Percentiles rank a stretch among this genome's conserved stretches.
Evolutionary conservation across 257 asterid species (phyloP).

Genomic region (Haberlea rhodopensis): DNA sequence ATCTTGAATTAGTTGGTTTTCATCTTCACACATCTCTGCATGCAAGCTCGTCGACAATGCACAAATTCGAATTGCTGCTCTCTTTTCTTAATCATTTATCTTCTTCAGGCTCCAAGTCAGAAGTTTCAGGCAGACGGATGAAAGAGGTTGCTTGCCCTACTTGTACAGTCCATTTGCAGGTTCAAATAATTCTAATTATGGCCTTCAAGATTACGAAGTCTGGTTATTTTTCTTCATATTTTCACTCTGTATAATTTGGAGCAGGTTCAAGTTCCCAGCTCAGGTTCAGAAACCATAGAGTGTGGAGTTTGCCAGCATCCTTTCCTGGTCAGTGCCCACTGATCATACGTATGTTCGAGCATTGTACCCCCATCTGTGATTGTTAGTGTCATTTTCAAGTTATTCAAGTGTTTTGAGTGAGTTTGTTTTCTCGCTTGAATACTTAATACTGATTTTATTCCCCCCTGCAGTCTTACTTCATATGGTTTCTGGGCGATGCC

Average conservation of each 20-base stretch:
- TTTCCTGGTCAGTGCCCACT: constrained; percentile 70
- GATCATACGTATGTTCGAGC: constrained; percentile 13
- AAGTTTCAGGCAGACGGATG: constrained; percentile 64
- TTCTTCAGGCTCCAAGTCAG: constrained; percentile 63
- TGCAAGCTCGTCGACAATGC: background rate
- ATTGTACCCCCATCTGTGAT: background rate
- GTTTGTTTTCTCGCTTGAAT: no score
- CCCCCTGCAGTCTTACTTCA: no score
- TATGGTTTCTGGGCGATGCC: no score
- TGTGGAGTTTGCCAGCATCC: constrained; percentile 99
- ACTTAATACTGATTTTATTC: no score
- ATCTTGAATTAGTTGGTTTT: constrained; percentile 9
- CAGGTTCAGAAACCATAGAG: constrained; percentile 95
- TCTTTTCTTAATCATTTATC: constrained; percentile 5
- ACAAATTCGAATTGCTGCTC: constrained; percentile 4
- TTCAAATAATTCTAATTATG: constrained; percentile 20
- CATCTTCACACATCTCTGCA: background rate
- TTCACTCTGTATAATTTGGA: constrained; percentile 6
- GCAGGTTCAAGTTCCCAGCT: constrained; percentile 94
- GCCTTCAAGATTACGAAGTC: background rate
- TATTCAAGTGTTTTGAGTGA: no score
- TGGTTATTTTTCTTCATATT: constrained; percentile 12
- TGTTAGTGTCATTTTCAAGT: constrained; percentile 2
- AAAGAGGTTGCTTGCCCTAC: constrained; percentile 99
- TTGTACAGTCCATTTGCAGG: constrained; percentile 95